Evolutionary conservation across 108 stramenopile genomes (phyloP), one percentile per base, ranked within the genome.

Genomic region (Fragilaria radians): DNA sequence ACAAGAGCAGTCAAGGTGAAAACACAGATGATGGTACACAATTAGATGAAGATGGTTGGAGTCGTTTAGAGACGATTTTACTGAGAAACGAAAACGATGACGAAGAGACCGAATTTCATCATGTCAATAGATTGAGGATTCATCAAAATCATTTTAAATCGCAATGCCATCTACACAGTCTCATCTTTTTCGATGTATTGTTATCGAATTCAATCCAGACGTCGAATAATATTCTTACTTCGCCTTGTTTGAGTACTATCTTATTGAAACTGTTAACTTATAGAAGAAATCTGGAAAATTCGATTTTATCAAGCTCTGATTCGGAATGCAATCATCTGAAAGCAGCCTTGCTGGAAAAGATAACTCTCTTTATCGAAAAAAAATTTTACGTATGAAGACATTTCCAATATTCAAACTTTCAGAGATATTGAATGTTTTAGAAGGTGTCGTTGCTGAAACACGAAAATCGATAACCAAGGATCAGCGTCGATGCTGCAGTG

Each of bases 101-200:
- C 5, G 71, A 68, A 14, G 64, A 58, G 28, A 61, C 74, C n/a
- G 66, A 88, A 5, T 87, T 88, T 64, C 91, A 92, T 68, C 91
- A 92, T 62, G 91, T 79, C 60, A 22, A 87, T 87, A 11, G 91
- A 92, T 69, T 74, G 73, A 36, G 91, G 87, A 3, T 70, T 92
- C 18, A 87, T 85, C 0, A 76, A 82, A 32, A 88, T 92, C 62
- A 86, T 83, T 54, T 32, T 88, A 62, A 86, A 81, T 31, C 85
- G 88, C 61, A 87, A 88, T 28, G 79, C 85, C 73, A 83, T 62
- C 54, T 88, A 18, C 72, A 85, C 27, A 87, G 91, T 59, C 71
- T 73, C n/a, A 28, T 67, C 52, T 73, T 92, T 24, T 66, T 92
- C 4, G 91, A 92, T 26, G 58, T 73, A 2, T 48, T 85, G 25